Conservation (phyloP, 495 filamentous ascomycete species). For the Podospora anserina region DNA sequence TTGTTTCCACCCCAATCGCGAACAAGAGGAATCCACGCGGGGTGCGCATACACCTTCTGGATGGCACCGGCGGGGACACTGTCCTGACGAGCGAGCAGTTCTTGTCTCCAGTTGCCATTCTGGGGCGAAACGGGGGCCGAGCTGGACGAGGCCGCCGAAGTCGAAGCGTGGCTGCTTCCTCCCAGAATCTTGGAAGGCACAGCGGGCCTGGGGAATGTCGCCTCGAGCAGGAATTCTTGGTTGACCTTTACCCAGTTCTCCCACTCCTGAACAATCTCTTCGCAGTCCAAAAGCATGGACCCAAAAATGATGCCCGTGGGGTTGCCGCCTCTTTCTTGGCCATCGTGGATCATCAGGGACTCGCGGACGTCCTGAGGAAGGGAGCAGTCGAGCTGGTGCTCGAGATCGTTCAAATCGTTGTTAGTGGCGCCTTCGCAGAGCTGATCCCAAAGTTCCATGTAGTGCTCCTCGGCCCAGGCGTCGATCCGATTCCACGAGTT, state of each 20-base stretch:
- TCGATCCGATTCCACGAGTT: constrained; percentile 96
- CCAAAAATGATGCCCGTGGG: constrained; percentile 93
- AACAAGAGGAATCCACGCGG: constrained; percentile 92
- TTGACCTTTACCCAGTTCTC: constrained; percentile 93
- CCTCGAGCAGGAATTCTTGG: constrained; percentile 70
- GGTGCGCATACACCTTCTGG: constrained; percentile 90
- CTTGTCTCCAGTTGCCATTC: constrained; percentile 75
- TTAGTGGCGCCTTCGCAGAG: constrained; percentile 83
- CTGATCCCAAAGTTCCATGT: constrained; percentile 90
- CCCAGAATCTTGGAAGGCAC: constrained; percentile 65
- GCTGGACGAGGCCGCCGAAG: constrained; percentile 39
- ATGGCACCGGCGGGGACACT: constrained; percentile 82
- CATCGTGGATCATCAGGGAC: constrained; percentile 86
- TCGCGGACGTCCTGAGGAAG: constrained; percentile 92
- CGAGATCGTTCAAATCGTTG: constrained; percentile 95
- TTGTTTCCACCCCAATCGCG: constrained; percentile 99
- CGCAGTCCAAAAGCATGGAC: constrained; percentile 93
- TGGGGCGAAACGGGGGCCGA: constrained; percentile 47
- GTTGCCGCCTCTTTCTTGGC: constrained; percentile 87
- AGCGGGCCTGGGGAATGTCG: constrained; percentile 52
- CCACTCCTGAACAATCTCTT: constrained; percentile 98
- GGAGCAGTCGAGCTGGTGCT: constrained; percentile 93
- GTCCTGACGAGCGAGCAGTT: constrained; percentile 79
- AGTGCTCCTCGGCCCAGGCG: constrained; percentile 89
- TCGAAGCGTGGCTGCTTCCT: constrained; percentile 53